Evolutionary conservation across 1,139 yeast species (phyloP).

Genomic region (Debaryomyces coudertii): DNA sequence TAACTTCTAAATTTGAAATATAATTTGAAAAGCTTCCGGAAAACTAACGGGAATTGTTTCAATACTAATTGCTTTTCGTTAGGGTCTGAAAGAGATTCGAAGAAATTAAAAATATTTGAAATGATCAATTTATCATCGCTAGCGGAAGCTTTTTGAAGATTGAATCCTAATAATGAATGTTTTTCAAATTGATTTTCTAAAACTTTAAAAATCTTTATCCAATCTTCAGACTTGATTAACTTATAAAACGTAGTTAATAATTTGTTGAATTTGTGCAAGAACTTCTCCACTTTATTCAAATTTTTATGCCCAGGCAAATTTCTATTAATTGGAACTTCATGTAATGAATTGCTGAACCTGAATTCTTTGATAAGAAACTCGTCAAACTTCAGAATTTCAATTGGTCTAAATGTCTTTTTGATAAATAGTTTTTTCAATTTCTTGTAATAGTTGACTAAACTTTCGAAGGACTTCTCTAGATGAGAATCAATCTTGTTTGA

Average conservation of each 20-base stretch:
- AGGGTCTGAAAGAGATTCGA: conserved; percentile 58
- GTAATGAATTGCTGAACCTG: conserved; percentile 44
- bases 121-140: conserved; percentile 63
- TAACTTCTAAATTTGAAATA: conserved; percentile 70
- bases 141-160: conserved; percentile 41
- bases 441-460: conserved; percentile 62
- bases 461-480: conserved; percentile 49
- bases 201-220: conserved; percentile 77
- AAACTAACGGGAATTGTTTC: conserved; percentile 66
- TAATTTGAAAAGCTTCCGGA: conserved; percentile 66
- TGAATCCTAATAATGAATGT: conserved; percentile 63
- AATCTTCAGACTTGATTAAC: conserved; percentile 68
- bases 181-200: conserved; percentile 64
- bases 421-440: conserved; percentile 73
- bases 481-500: conserved; percentile 46
- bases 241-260: conserved; percentile 62
- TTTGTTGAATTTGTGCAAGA: conserved; percentile 66
- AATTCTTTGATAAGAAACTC: conserved; percentile 42
- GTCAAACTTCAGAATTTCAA: conserved; percentile 44
- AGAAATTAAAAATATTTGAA: conserved; percentile 71
- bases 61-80: conserved; percentile 47
- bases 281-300: conserved; percentile 51
- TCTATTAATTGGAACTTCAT: conserved; percentile 52
- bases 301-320: conserved; percentile 53
- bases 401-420: conserved; percentile 78